phyloP scores from a whole-genome alignment of 257 asterid species.

The Solanum etuberosum region DNA sequence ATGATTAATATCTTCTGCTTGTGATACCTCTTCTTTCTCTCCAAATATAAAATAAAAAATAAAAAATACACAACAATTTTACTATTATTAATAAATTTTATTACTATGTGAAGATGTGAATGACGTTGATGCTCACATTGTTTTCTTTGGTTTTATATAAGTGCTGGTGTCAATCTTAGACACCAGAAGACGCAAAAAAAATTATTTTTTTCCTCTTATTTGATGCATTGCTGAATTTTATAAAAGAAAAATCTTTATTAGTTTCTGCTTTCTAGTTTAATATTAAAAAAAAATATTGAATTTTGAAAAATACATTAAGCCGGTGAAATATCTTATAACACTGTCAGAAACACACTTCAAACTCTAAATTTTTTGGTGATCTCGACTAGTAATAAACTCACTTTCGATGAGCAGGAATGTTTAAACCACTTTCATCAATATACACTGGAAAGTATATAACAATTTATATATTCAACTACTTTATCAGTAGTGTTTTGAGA shows the following conservation, averaged over 20 bases:
- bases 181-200: background rate
- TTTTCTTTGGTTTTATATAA: background rate
- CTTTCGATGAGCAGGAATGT: background rate
- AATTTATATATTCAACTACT: background rate
- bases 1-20: background rate
- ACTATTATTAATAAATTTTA: no score
- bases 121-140: background rate
- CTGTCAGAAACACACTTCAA: background rate
- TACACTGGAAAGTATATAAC: no score
- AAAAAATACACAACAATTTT: no score
- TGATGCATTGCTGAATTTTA: no score
- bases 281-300: no score
- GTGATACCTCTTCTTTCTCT: background rate
- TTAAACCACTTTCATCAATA: background rate
- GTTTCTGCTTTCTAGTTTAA: no score
- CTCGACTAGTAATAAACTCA: background rate
- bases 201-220: no score
- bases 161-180: background rate
- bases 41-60: background rate
- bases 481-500: no score
- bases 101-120: background rate
- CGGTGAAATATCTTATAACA: background rate
- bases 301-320: no score
- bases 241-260: no score
- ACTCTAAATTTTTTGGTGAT: background rate